These are phyloP conservation scores for Gaeumannomyces tritici DNA, from an alignment of 2,329 filamentous ascomycete species.

Conservation along the genomic window DNA sequence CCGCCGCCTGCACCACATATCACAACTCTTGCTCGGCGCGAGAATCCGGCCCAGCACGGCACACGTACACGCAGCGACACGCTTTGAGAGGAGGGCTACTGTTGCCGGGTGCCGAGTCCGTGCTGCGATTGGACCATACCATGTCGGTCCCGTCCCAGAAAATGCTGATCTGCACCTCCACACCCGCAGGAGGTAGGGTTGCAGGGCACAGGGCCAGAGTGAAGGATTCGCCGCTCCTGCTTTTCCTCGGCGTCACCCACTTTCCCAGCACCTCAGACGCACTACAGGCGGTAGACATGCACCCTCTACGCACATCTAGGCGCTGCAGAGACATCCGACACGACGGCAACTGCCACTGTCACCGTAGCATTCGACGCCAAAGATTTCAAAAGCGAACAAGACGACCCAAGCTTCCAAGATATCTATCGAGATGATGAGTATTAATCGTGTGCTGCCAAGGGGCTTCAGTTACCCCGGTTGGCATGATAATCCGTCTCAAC, in stretches of 20 bases:
- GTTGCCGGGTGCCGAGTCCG: background rate
- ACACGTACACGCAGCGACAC: too few species aligned
- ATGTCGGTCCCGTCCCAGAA: background rate
- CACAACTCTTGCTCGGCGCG: background rate
- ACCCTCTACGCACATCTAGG: background rate
- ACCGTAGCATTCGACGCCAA: background rate
- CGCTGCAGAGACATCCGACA: background rate
- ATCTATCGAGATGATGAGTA: too few species aligned
- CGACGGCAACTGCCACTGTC: background rate
- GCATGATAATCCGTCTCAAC: background rate
- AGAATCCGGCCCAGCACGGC: background rate
- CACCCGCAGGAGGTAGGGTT: too few species aligned
- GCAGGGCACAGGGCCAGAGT: too few species aligned
- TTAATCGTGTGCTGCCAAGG: background rate
- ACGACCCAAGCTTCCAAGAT: too few species aligned
- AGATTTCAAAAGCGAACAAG: too few species aligned
- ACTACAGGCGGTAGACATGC: background rate
- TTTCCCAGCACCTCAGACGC: background rate
- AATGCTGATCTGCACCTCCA: too few species aligned
- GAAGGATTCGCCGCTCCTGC: too few species aligned
- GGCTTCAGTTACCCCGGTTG: background rate
- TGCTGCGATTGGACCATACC: background rate
- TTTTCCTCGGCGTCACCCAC: too few species aligned
- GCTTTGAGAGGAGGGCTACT: background rate
- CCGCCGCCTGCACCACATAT: background rate